Evolutionary conservation across 345 rosid species (phyloP), one percentile per base, ranked within the genome.

Genomic region (Camelina sativa): DNA sequence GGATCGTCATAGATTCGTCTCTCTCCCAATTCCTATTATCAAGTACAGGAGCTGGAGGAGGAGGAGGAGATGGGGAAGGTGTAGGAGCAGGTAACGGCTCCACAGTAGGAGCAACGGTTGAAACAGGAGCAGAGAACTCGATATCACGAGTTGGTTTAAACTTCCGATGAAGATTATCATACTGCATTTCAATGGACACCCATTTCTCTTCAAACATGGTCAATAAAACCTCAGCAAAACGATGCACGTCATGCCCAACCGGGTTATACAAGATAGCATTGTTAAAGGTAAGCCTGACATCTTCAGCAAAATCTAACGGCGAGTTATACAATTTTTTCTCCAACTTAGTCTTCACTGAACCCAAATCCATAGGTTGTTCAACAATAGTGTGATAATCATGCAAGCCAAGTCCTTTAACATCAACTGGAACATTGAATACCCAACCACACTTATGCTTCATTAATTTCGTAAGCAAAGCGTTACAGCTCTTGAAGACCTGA

Each of bases 321-420:
- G 91, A 83, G 61, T 87, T 79, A 62, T 91, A 93, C 86, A 80
- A 75, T 57, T 81, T 85, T 46, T 86, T 84, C 54, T 69, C 83
- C 80, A 89, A 67, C 76, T 87, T 87, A 71, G 64, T 70, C 81
- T 86, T 87, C 72, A 93, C 95, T 0, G 96, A 86, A 25, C 97
- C 97, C 81, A 93, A 86, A 88, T 93, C 98, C 98, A 93, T 93
- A 0, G 97, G 97, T 16, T 84, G 85, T 81, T 88, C 87, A 30
- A 93, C 78, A 67, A 91, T 91, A 5, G 75, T 80, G 75, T 80
- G 81, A 71, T 93, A 93, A 85, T 93, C 97, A 50, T 80, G 90
- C 73, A 91, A 77, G 30, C 86, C 88, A 74, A 91, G 86, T 70
- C 79, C 87, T 73, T 89, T 82, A 7, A 72, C 95, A 85, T 93